These are phyloP conservation scores for Aristolochia californica DNA, from an alignment of 164 flowering plant genomes.

Conservation along the genomic window DNA sequence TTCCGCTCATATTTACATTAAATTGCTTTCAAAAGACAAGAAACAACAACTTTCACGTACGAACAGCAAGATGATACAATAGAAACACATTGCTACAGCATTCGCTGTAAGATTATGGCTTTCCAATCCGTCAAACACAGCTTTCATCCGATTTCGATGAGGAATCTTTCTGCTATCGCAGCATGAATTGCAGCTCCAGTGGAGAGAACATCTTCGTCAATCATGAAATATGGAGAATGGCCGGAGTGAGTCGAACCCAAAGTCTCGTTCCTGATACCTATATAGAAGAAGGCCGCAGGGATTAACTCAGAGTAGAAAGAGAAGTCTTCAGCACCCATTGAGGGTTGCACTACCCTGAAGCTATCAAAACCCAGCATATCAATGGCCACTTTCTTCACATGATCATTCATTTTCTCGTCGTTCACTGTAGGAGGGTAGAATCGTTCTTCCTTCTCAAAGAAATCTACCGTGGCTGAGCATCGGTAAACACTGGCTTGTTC, in stretches of 20 bases:
- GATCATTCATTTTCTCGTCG: slow-evolving; percentile 52
- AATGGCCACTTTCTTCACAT: slow-evolving; percentile 45
- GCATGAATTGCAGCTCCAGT: slow-evolving; percentile 81
- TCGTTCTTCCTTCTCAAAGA: slow-evolving; percentile 45
- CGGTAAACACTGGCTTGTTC: slow-evolving; percentile 68
- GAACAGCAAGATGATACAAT: too few relatives aligned
- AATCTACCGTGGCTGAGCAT: slow-evolving; percentile 66
- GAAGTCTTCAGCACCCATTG: slow-evolving; percentile 96
- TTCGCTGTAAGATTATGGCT: too few relatives aligned
- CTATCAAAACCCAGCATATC: slow-evolving; percentile 49
- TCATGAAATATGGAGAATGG: slow-evolving; percentile 77
- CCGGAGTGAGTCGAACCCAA: slow-evolving; percentile 54
- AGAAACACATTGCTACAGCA: too few relatives aligned
- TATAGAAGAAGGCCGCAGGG: slow-evolving; percentile 68
- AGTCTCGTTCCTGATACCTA: slow-evolving; percentile 70
- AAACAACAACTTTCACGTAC: too few relatives aligned
- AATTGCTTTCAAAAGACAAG: too few relatives aligned
- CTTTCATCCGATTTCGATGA: slow-evolving; percentile 38
- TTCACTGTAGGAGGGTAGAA: slow-evolving; percentile 80
- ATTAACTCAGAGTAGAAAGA: slow-evolving; percentile 69
- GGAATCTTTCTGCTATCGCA: slow-evolving; percentile 70
- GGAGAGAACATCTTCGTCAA: slow-evolving; percentile 71
- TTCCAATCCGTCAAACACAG: too few relatives aligned
- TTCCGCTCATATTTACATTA: too few relatives aligned
- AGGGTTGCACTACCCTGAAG: slow-evolving; percentile 38